Percentiles rank a stretch among this genome's conserved stretches.
phyloP scores from a whole-genome alignment of 805 yeast genomes.

The Teunomyces aglyptinius region DNA sequence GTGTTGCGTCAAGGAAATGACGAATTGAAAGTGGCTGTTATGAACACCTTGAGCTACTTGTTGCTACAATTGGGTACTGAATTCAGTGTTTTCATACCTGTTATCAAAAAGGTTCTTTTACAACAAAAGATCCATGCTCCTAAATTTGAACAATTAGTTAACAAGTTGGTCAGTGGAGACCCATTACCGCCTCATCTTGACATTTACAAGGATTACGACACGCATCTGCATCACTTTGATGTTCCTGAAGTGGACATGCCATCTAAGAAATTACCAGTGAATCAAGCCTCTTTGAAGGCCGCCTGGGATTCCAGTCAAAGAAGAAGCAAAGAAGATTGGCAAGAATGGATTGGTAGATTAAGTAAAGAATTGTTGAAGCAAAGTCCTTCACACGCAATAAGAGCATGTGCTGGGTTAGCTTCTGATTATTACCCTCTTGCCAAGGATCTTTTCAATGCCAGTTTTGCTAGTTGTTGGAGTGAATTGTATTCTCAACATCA shows the following conservation, averaged over 20 bases:
- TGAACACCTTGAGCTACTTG: constrained; percentile 77
- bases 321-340: constrained; percentile 94
- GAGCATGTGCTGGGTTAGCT: constrained; percentile 91
- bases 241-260: constrained; percentile 64
- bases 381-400: constrained; percentile 89
- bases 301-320: constrained; percentile 93
- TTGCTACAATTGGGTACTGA: constrained; percentile 81
- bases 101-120: constrained; percentile 64
- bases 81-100: constrained; percentile 82
- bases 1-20: constrained; percentile 54
- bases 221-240: constrained; percentile 41
- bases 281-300: constrained; percentile 61
- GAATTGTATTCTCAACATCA: constrained; percentile 86
- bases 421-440: constrained; percentile 86
- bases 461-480: constrained; percentile 95
- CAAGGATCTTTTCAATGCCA: constrained; percentile 85
- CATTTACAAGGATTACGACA: constrained; percentile 60
- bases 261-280: constrained; percentile 70
- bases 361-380: constrained; percentile 84
- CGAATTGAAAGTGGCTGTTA: constrained; percentile 61
- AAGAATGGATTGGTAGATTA: constrained; percentile 89
- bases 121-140: constrained; percentile 65
- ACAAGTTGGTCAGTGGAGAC: constrained; percentile 76
- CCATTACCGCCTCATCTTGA: constrained; percentile 77
- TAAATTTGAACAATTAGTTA: constrained; percentile 77